phyloP scores from a whole-genome alignment of 768 basidiomycete species.

The Guyanaporus albipodus region DNA sequence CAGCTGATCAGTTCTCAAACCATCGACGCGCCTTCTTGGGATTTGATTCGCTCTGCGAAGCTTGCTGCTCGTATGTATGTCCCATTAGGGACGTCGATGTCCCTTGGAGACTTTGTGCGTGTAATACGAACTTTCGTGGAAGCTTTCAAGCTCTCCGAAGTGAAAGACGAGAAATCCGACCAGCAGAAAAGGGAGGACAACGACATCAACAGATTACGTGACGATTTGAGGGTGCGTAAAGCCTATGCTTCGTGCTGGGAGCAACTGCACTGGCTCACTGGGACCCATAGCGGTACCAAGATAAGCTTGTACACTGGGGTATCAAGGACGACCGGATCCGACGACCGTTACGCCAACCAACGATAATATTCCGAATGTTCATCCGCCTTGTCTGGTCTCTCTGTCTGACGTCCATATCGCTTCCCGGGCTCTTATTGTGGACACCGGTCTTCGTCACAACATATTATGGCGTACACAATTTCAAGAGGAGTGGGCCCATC shows the following conservation, averaged over 20 bases:
- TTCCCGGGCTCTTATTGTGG: slow-evolving; percentile 83
- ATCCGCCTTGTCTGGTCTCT: slow-evolving; percentile 63
- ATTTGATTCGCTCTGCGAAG: slow-evolving; percentile 68
- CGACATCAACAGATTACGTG: slow-evolving; percentile 35
- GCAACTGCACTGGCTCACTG: slow-evolving; percentile 1
- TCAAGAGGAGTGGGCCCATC: slow-evolving; percentile 77
- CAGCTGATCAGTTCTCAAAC: slow-evolving; percentile 72
- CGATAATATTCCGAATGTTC: slow-evolving; percentile 59
- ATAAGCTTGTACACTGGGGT: slow-evolving; percentile 58
- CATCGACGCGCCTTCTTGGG: slow-evolving; percentile 83
- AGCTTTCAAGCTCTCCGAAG: slow-evolving; percentile 53
- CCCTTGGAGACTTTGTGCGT: slow-evolving; percentile 79
- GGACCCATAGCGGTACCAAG: slow-evolving; percentile 60
- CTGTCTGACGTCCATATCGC: slow-evolving; percentile 57
- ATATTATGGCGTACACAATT: slow-evolving; percentile 64
- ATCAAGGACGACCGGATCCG: slow-evolving; percentile 87
- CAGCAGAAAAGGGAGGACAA: slow-evolving; percentile 23
- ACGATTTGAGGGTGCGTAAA: slow-evolving; percentile 70
- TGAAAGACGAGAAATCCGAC: slow-evolving; percentile 23
- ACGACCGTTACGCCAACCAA: slow-evolving; percentile 49
- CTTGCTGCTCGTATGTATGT: slow-evolving; percentile 78
- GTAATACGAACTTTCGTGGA: slow-evolving; percentile 73
- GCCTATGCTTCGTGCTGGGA: neutral
- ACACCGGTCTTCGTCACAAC: slow-evolving; percentile 71
- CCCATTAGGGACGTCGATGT: slow-evolving; percentile 84